Evolutionary conservation across 2,329 filamentous ascomycete genomes (phyloP), one percentile per base, ranked within the genome.

Genomic region (Claviceps spartinae): DNA sequence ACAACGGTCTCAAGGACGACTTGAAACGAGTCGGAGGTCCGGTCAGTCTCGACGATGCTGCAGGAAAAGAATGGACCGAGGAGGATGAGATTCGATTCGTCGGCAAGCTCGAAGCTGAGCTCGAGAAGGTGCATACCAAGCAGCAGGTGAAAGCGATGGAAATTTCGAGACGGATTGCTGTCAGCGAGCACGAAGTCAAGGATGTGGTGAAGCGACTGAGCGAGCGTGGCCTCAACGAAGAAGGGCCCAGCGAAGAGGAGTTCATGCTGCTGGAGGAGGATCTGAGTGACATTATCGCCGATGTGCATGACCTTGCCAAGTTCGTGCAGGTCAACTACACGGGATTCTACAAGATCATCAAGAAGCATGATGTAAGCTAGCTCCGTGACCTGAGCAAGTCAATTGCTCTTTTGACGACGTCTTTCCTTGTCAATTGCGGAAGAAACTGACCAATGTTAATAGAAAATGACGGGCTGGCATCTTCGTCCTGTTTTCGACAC

Each of bases 331-430:
- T 98, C 65, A 98, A 98, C 71, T 98, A 98, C 66, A 97, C 91
- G 0, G 93, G 93, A 5, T 98, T 98, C 67, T 94, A 96, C 74
- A 98, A 98, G 76, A 98, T 98, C 57, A 95, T 98, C 70, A 98
- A 98, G 77, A 98, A 98, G 76, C 93, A 98, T 68, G 93, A 96
- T 72, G 87, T 91, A 69, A 60, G 85, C 56, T 40, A 11, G 5
- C 13, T 26, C 48, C 22, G 24, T 42, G 40, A 42, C 18, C 18
- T 16, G n/a, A 16, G n/a, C 14, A 41, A 41, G 4, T 41, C 6
- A 41, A 11, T 34, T 11, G 9, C 9, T 4, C 30, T 34, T 4
- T 11, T 34, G 30, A 4, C 30, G 30, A 11, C 4, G 30, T 34
- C 30, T 34, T 34, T 34, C 30, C 30, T 34, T 34, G 30, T 34